phyloP scores from a whole-genome alignment of 441 rosid genomes.

The Viola pubescens region DNA sequence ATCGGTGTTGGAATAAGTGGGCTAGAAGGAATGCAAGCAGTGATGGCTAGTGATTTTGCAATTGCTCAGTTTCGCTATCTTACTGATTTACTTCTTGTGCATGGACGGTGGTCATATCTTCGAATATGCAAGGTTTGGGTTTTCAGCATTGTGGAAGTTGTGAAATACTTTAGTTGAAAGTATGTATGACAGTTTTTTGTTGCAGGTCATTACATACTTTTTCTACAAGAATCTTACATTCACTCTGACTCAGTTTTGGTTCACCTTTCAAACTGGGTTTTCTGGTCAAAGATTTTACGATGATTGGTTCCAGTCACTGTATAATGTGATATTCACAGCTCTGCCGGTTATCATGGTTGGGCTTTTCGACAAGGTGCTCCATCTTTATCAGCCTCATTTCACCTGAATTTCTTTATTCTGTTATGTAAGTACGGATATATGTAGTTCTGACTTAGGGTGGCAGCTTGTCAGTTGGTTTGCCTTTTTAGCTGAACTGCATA shows the following conservation, averaged over 20 bases:
- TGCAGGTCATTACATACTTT: constrained; percentile 96
- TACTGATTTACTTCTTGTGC: constrained; percentile 94
- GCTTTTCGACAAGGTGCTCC: constrained; percentile 90
- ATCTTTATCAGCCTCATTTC: constrained; percentile 4
- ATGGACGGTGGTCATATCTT: constrained; percentile 97
- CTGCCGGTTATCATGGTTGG: constrained; percentile 93
- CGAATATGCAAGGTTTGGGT: constrained; percentile 92
- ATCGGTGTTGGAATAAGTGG: constrained; percentile 97
- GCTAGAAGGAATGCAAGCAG: constrained; percentile 97
- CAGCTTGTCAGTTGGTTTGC: too few species aligned
- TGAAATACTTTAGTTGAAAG: constrained; percentile 13
- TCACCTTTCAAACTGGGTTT: constrained; percentile 95
- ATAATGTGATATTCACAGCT: constrained; percentile 87
- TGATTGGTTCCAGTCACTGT: constrained; percentile 99
- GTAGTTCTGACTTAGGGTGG: neutral
- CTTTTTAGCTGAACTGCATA: too few species aligned
- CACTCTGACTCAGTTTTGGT: constrained; percentile 99
- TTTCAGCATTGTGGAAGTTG: constrained; percentile 11
- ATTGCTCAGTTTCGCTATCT: constrained; percentile 95
- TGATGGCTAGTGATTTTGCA: constrained; percentile 99
- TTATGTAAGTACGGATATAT: neutral
- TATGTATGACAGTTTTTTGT: constrained; percentile 14
- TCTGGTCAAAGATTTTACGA: constrained; percentile 99
- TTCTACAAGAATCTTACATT: constrained; percentile 99
- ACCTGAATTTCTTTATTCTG: neutral